phyloP scores from a whole-genome alignment of 495 filamentous ascomycete species.

The Tetracladium marchalianum region DNA sequence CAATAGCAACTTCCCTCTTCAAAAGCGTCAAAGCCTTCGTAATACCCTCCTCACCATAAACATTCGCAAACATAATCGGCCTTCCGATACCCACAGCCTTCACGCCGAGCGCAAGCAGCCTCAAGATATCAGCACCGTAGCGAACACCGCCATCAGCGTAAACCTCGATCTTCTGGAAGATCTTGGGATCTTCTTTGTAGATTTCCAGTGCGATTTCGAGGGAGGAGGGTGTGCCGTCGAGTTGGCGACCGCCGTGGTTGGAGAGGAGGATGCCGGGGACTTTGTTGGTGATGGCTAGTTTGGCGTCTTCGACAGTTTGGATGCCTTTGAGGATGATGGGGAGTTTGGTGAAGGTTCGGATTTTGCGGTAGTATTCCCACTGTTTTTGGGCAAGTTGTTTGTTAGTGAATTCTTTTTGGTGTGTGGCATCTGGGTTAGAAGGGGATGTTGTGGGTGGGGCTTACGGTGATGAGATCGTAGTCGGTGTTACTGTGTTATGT shows the following conservation, averaged over 20 bases:
- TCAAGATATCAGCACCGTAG: background rate
- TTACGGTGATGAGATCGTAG: too few relatives aligned
- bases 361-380: background rate
- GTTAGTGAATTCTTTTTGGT: too few relatives aligned
- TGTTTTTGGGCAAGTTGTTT: background rate
- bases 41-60: constrained; percentile 31
- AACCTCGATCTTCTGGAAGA: constrained; percentile 72
- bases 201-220: constrained; percentile 80
- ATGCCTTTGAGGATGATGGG: constrained; percentile 83
- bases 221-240: constrained; percentile 77
- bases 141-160: constrained; percentile 67
- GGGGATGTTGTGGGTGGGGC: background rate
- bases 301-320: constrained; percentile 84
- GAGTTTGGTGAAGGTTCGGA: constrained; percentile 39
- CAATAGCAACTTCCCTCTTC: constrained; percentile 26
- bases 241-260: constrained; percentile 75
- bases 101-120: constrained; percentile 47
- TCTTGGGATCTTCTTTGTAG: constrained; percentile 44
- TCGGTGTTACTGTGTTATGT: background rate
- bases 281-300: constrained; percentile 59
- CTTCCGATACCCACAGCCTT: constrained; percentile 75
- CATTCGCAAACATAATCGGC: constrained; percentile 41
- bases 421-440: background rate
- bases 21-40: constrained; percentile 23
- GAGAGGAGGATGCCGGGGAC: constrained; percentile 73